Evolutionary conservation across 1,284 basidiomycete species (phyloP), one percentile per base, ranked within the genome.

Genomic region (Flammula alnicola): DNA sequence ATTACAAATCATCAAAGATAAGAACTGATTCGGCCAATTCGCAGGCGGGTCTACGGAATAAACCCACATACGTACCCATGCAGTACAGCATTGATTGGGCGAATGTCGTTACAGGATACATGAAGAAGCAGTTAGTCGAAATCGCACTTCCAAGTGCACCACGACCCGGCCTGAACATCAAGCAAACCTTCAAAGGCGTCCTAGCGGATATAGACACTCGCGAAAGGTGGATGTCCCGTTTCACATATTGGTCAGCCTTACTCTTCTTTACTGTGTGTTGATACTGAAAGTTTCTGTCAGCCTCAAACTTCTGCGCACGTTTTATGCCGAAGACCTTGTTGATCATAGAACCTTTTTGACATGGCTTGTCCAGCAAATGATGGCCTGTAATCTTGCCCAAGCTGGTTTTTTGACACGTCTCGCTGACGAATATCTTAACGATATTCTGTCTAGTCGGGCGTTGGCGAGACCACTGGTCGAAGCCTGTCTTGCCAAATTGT

Each of bases 81-180:
- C 86, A 91, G 64, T 96, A 97, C 65, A 93, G 93, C 37, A 73
- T 87, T 20, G 95, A 98, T 54, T 98, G 94, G 85, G 92, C 96
- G 0, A 86, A 83, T 56, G 80, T 90, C 12, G 82, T 97, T 30
- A 91, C 89, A 1, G 80, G 86, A n/a, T 95, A 95, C 69, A 73
- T 99, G 63, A 88, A 90, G 68, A 95, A 93, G 59, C 94, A 96
- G 65, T 76, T 99, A 2, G 76, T 75, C 9, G 93, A 97, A 45
- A 89, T 98, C 45, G 80, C 83, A 3, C 72, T 95, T 11, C 93
- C 93, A 0, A 88, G 83, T 60, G 82, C 86, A n/a, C 83, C 86
- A 14, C 77, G 88, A 32, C 77, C 80, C 9, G 84, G 84, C 5
- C 67, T 91, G 47, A 89, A 86, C 59, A 87, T 90, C 61, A 92